Evolutionary conservation across 1,139 yeast species (phyloP).

Genomic region (Torulaspora pretoriensis): DNA sequence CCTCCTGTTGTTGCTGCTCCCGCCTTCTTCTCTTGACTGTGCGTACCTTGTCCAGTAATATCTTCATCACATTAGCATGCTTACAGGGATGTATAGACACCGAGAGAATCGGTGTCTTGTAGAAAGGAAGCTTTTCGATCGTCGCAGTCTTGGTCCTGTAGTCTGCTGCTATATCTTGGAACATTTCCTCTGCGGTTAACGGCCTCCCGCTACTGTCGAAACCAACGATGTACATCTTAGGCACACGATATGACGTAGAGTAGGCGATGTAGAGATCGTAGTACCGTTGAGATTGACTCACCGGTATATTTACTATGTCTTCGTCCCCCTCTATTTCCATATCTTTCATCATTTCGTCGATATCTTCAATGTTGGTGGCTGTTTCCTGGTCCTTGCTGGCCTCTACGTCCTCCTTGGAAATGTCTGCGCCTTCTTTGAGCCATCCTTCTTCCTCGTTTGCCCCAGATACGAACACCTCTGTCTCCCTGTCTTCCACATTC

Average conservation of each 20-base stretch:
- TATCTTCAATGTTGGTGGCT: constrained; percentile 35
- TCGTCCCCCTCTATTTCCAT: constrained; percentile 44
- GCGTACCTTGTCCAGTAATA: constrained; percentile 68
- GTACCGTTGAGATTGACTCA: constrained; percentile 49
- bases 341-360: constrained; percentile 41
- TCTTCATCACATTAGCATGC: constrained; percentile 92
- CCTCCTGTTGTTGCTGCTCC: constrained; percentile 23
- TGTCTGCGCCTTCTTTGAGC: constrained; percentile 39
- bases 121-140: constrained; percentile 86
- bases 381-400: constrained; percentile 16
- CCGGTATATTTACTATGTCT: constrained; percentile 39
- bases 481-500: constrained; percentile 40
- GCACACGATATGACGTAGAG: constrained; percentile 93
- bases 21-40: constrained; percentile 43
- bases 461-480: constrained; percentile 34
- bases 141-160: constrained; percentile 96
- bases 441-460: constrained; percentile 57
- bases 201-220: constrained; percentile 82
- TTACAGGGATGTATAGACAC: constrained; percentile 96
- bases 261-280: constrained; percentile 88
- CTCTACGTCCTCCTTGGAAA: constrained; percentile 28
- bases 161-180: constrained; percentile 87
- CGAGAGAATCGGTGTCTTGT: constrained; percentile 62
- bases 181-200: constrained; percentile 82
- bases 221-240: constrained; percentile 89